These are phyloP conservation scores for Eucalyptus regnans DNA, from an alignment of 345 rosid genomes.

Conservation along the genomic window DNA sequence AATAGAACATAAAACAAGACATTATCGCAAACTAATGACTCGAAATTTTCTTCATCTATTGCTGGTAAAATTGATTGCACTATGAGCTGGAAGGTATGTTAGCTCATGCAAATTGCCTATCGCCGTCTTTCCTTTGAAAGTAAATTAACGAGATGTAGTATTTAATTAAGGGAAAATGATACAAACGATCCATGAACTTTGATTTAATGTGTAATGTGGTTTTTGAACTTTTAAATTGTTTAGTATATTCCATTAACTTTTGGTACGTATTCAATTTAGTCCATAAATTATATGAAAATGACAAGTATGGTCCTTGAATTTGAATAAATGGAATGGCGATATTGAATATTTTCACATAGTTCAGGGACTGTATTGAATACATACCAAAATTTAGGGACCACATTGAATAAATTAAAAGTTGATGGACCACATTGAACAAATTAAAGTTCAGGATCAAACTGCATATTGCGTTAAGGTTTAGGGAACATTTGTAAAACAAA, in stretches of 20 bases:
- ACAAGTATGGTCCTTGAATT: fast-evolving
- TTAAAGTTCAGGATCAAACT: too few species aligned
- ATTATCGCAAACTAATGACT: too few species aligned
- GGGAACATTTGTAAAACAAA: background rate
- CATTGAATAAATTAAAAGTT: too few species aligned
- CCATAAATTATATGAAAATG: background rate
- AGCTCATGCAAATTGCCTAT: background rate
- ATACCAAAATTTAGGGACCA: fast-evolving
- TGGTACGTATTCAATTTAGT: fast-evolving
- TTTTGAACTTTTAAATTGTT: background rate
- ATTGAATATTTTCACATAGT: too few species aligned
- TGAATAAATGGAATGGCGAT: fast-evolving
- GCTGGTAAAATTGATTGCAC: background rate
- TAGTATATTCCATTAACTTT: fast-evolving
- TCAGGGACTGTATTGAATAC: fast-evolving
- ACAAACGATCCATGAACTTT: background rate
- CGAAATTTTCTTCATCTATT: too few species aligned
- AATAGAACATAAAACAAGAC: too few species aligned
- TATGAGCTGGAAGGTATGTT: constrained; percentile 75
- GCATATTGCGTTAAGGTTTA: fast-evolving
- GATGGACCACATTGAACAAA: fast-evolving
- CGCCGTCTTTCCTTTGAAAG: background rate
- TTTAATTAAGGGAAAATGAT: too few species aligned
- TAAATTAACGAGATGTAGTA: too few species aligned
- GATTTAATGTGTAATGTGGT: fast-evolving